Evolutionary conservation across 495 filamentous ascomycete species (phyloP).

Genomic region (Parathielavia hyrcaniae): DNA sequence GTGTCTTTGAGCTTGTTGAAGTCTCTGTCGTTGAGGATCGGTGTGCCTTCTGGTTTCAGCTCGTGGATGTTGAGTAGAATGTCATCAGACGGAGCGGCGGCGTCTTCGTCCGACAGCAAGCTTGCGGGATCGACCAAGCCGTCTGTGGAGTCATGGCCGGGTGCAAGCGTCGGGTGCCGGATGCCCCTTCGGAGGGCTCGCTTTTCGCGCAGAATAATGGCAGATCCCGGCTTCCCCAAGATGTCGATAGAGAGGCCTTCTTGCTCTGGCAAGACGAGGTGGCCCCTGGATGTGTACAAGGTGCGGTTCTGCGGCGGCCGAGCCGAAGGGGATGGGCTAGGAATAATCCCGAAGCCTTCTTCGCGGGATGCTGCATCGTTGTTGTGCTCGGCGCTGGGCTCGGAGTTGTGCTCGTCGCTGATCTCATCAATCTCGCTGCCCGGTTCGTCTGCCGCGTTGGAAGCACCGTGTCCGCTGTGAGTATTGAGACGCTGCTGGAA

Average conservation of each 20-base stretch:
- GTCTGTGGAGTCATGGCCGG: not conserved
- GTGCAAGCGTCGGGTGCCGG: too few relatives aligned
- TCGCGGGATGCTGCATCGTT: not conserved
- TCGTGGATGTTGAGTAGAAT: slow-evolving; percentile 39
- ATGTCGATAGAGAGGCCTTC: slow-evolving; percentile 21
- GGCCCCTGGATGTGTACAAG: slow-evolving; percentile 7
- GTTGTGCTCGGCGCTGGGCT: not conserved
- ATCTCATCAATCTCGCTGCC: not conserved
- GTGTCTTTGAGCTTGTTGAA: slow-evolving; percentile 36
- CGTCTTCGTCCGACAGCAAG: slow-evolving; percentile 29
- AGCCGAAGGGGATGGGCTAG: not conserved
- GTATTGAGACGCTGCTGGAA: not conserved
- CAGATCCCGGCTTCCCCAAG: slow-evolving; percentile 24
- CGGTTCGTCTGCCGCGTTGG: not conserved
- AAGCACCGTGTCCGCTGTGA: not conserved
- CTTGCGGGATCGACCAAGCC: slow-evolving; percentile 27
- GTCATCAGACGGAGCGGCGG: slow-evolving; percentile 25
- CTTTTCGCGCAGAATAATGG: slow-evolving; percentile 38
- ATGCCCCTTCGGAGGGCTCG: not conserved
- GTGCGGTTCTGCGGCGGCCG: not conserved
- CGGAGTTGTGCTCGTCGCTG: not conserved
- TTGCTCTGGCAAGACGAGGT: not conserved
- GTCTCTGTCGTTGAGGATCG: slow-evolving; percentile 28
- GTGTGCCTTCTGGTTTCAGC: slow-evolving; percentile 34
- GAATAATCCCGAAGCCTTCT: not conserved